Conservation (phyloP, 2,329 filamentous ascomycete species). For the Balansia obtecta region DNA sequence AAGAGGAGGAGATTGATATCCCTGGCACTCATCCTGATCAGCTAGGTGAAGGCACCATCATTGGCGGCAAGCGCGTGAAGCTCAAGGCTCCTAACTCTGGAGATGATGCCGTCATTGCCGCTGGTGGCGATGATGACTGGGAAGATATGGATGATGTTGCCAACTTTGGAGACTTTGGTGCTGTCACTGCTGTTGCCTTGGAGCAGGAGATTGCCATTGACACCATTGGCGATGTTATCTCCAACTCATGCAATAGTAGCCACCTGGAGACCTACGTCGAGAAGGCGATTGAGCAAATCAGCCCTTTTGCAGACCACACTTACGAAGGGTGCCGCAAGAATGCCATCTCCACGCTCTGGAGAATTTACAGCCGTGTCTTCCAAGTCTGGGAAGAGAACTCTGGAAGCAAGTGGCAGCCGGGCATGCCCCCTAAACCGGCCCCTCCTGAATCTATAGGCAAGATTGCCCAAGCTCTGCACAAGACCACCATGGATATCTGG, state of each 20-base stretch:
- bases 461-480: slow-evolving; percentile 76
- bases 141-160: slow-evolving; percentile 68
- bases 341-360: slow-evolving; percentile 82
- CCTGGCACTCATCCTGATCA: slow-evolving; percentile 45
- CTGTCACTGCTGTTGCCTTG: slow-evolving; percentile 77
- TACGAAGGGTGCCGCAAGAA: slow-evolving; percentile 93
- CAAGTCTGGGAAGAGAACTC: slow-evolving; percentile 64
- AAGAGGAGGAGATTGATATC: slow-evolving; percentile 76
- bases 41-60: slow-evolving; percentile 61
- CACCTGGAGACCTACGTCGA: slow-evolving; percentile 70
- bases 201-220: slow-evolving; percentile 98
- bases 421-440: slow-evolving; percentile 69
- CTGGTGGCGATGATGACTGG: slow-evolving; percentile 39
- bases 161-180: slow-evolving; percentile 71
- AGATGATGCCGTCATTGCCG: slow-evolving; percentile 41
- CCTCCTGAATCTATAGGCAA: slow-evolving; percentile 71
- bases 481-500: slow-evolving; percentile 75
- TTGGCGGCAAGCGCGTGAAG: slow-evolving; percentile 78
- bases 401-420: slow-evolving; percentile 77
- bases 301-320: slow-evolving; percentile 72
- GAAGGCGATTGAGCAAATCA: slow-evolving; percentile 70
- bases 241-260: slow-evolving; percentile 68
- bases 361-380: slow-evolving; percentile 85
- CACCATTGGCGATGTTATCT: slow-evolving; percentile 84
- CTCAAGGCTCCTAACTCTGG: slow-evolving; percentile 46